Conservation (phyloP, 1,284 basidiomycete species). For the Puccinia coronata region DNA sequence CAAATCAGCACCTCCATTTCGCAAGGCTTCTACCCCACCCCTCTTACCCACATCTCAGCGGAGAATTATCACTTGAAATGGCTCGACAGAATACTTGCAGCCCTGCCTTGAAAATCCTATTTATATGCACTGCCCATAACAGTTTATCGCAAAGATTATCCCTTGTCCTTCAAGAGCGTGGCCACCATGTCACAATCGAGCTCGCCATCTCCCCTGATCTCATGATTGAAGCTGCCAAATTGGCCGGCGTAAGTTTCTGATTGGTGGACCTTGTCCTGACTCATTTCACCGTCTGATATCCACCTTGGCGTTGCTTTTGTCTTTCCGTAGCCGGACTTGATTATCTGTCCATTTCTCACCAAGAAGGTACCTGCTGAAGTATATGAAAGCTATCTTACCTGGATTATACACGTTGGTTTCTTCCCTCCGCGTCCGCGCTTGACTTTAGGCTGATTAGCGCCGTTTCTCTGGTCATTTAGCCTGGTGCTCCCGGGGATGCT, state of each 20-base stretch:
- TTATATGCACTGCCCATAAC: slow-evolving; percentile 62
- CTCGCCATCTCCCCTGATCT: slow-evolving; percentile 59
- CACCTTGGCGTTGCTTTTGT: neutral
- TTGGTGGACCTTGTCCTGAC: neutral
- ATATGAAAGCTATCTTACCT: slow-evolving; percentile 59
- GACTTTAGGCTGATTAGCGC: neutral
- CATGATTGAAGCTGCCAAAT: slow-evolving; percentile 60
- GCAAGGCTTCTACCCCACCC: neutral
- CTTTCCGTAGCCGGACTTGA: slow-evolving; percentile 58
- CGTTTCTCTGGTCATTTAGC: slow-evolving; percentile 47
- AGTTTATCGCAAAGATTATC: slow-evolving; percentile 60
- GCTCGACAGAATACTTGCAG: neutral
- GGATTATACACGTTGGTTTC: slow-evolving; percentile 59
- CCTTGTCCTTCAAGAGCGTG: slow-evolving; percentile 58
- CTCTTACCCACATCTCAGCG: neutral
- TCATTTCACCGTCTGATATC: neutral
- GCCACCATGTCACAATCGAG: slow-evolving; percentile 60
- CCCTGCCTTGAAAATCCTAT: slow-evolving; percentile 56
- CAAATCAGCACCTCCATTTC: neutral
- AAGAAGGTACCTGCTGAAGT: slow-evolving; percentile 60
- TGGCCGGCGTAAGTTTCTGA: slow-evolving; percentile 51
- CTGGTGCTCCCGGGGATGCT: slow-evolving; percentile 62
- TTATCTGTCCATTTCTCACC: slow-evolving; percentile 62
- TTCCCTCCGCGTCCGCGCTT: neutral
- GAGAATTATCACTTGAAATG: neutral